These are phyloP conservation scores for Echeveria elegans DNA, from an alignment of 164 flowering plant genomes.

Conservation along the genomic window DNA sequence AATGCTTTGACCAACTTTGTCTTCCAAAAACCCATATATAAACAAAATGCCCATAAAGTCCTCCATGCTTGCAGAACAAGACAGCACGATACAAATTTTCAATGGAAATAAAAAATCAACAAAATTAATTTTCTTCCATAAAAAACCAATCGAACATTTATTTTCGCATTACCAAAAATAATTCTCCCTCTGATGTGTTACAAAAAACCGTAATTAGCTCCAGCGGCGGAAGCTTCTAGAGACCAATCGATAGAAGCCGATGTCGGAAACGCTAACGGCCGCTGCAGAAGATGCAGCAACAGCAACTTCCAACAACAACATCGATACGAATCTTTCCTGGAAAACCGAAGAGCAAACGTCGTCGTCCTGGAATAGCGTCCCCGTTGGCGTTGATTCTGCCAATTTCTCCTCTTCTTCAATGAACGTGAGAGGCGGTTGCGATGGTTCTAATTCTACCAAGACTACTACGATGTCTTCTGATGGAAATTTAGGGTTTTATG, in stretches of 20 bases:
- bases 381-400: background rate
- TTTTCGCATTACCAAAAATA: too few species aligned
- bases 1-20: too few species aligned
- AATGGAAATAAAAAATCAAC: background rate
- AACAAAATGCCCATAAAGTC: background rate
- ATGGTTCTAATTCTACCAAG: background rate
- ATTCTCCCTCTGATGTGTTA: background rate
- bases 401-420: background rate
- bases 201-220: background rate
- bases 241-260: background rate
- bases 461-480: slow-evolving; percentile 9
- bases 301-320: background rate
- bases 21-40: too few species aligned
- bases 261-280: background rate
- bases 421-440: background rate
- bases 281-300: background rate
- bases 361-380: background rate
- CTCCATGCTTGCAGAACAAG: background rate
- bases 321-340: background rate
- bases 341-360: background rate
- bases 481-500: slow-evolving; percentile 24
- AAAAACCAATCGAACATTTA: too few species aligned
- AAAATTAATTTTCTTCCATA: background rate
- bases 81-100: background rate
- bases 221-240: slow-evolving; percentile 1